Base-by-base conservation (phyloP, 2,329 filamentous ascomycete species). In the Pseudocercospora crystallina region DNA sequence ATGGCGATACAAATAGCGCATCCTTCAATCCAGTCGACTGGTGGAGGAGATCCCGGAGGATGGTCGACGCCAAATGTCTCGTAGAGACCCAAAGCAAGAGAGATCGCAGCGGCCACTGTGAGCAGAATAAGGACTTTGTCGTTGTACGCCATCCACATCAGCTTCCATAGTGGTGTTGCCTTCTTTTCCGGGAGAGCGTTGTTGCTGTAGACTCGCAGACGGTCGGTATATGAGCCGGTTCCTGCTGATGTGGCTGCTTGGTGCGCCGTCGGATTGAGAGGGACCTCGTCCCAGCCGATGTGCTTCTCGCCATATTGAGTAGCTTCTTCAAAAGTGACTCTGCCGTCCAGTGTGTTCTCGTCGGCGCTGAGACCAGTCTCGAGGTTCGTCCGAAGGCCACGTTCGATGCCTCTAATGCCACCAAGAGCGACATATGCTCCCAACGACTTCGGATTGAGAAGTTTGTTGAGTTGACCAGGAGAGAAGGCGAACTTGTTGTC, bases 401-500 rank as follows among this genome's bases (percentile, higher is more conserved):
- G 88, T 63, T 89, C 87, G n/a, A 94, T 67, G 2, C 89, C 89
- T 12, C 73, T 73, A 8, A 92, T 67, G 40, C 89, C 89, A 49
- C 89, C 89, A 3, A 94, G 70, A 8, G 86, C 86, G 60, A 85
- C 82, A 56, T 91, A 89, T 8, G 87, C 88, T 29, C 80, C 76
- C 53, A 88, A 74, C 58, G 80, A 90, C 71, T 94, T 94, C 1
- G 89, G 88, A 57, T 91, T 90, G 44, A 90, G 76, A 5, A 92
- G 73, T 71, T 91, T 92, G 58, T 84, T 86, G 54, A 96, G 76
- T 65, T 94, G 85, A 9, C 91, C 90, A 8, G 85, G 84, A 1
- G 84, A 83, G 66, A 89, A 96, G 12, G 89, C 90, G 65, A 96
- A 96, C 0, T 86, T 86, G 68, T 94, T 95, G 66, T 90, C 77